Base-by-base conservation (phyloP, 345 rosid genomes). In the Euphorbia tirucalli region DNA sequence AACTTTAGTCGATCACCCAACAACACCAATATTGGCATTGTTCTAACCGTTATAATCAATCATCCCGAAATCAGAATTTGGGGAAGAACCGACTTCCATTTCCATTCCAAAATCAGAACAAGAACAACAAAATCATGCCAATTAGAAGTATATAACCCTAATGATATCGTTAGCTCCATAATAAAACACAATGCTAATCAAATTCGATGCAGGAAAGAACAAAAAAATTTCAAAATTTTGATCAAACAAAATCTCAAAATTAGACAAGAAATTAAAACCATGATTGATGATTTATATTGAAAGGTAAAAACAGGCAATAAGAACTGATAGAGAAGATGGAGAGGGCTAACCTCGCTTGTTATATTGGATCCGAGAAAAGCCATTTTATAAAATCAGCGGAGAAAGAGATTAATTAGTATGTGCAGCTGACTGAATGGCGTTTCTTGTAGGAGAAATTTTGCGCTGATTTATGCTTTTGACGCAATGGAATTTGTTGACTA, bases 281-380 rank as follows among this genome's bases (percentile, higher is more conserved):
- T 50, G 55, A 19, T 19, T 50, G 21, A 50, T 16, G 4, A n/a
- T n/a, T n/a, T n/a, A n/a, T n/a, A n/a, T n/a, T n/a, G n/a, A n/a
- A n/a, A n/a, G n/a, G n/a, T n/a, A n/a, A n/a, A n/a, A n/a, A n/a
- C n/a, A n/a, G n/a, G n/a, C n/a, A n/a, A n/a, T n/a, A n/a, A n/a
- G n/a, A n/a, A n/a, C n/a, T n/a, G n/a, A n/a, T n/a, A n/a, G n/a
- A 15, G 60, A n/a, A 9, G 57, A 52, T 19, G 10, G 21, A 68
- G 11, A 56, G 5, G 15, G 44, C 49, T 73, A 66, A 86, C 89
- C 77, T 80, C 87, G 73, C 74, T 79, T 24, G 71, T 49, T 66
- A 84, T 1, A 39, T 74, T 78, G 54, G 87, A 79, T 75, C 84
- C 85, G n/a, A 81, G 77, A 74, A 86, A 68, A 57, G 82, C 86